Base-by-base conservation (phyloP, 306 rosid species). In the Castanea sativa region DNA sequence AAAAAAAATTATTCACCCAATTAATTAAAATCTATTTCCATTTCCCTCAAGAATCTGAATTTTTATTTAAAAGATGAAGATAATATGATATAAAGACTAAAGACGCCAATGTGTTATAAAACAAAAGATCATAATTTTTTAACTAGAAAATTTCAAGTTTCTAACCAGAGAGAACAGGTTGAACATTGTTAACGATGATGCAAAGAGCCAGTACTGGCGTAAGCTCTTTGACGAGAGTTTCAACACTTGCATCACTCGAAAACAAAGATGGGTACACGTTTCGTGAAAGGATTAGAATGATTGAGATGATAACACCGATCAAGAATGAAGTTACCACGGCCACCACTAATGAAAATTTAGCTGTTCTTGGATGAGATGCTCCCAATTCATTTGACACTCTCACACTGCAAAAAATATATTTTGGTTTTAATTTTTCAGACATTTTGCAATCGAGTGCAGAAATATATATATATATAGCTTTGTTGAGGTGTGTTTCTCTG, bases 341-440 rank as follows among this genome's bases (percentile, higher is more conserved):
- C 35, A 92, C 97, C 43, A 87, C 86, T 0, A 89, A 56, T 30
- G 97, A 89, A 77, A 92, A 94, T 73, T 76, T 91, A 11, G 97
- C 98, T 5, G 94, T 80, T 86, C 97, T 91, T 53, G 98, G 97
- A 59, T 92, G 98, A 30, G 73, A 79, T 75, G 93, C 98, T 0
- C 98, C 98, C n/a, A 94, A 61, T 83, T 94, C 98, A 71, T 94
- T 94, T 6, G 98, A 94, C 23, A 94, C 93, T 60, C 98, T 84
- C 83, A 94, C 98, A 55, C 98, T 94, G 88, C 85, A 55, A 2
- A 32, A 69, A 7, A 38, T 38, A 38, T 59, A 19, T 12, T 41
- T n/a, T 18, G 8, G 38, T 33, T 32, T 63, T 63, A 64, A 9
- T 6, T 14, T 6, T 35, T 15, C 16, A 10, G 7, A 5, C 18